Conservation (phyloP, 768 basidiomycete species). For the Serendipita sp. region DNA sequence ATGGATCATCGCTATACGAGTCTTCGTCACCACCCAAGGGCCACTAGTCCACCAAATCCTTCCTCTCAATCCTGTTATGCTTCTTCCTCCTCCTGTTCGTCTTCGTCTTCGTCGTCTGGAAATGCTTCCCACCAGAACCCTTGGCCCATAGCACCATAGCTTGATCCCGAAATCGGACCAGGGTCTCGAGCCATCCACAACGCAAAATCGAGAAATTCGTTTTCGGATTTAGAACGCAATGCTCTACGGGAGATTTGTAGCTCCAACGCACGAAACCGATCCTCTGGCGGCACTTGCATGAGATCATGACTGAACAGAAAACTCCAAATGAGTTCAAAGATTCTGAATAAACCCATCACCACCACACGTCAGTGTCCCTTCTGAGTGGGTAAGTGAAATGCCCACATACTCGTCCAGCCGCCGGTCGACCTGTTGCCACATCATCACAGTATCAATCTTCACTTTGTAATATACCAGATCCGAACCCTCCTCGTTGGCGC, state of each 20-base stretch:
- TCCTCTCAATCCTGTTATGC: not conserved
- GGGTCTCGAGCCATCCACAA: not conserved
- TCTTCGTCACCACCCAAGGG: too few species aligned
- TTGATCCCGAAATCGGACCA: not conserved
- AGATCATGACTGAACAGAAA: not conserved
- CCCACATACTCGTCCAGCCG: constrained; percentile 4
- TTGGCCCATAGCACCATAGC: not conserved
- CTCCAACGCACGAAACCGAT: not conserved
- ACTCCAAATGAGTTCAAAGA: not conserved
- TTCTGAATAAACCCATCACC: not conserved
- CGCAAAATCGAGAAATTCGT: not conserved
- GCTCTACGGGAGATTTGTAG: not conserved
- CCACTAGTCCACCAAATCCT: not conserved
- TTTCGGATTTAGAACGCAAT: not conserved
- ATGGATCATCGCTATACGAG: too few species aligned
- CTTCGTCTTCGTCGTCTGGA: not conserved
- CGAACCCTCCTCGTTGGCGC: not conserved
- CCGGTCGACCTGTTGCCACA: constrained; percentile 7
- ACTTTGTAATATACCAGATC: not conserved
- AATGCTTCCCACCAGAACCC: not conserved
- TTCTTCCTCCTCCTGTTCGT: not conserved
- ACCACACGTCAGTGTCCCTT: not conserved
- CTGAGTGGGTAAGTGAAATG: not conserved
- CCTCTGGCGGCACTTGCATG: not conserved
- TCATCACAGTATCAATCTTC: not conserved